Conservation (phyloP, 1,284 basidiomycete species). For the Ganoderma lingzhi region DNA sequence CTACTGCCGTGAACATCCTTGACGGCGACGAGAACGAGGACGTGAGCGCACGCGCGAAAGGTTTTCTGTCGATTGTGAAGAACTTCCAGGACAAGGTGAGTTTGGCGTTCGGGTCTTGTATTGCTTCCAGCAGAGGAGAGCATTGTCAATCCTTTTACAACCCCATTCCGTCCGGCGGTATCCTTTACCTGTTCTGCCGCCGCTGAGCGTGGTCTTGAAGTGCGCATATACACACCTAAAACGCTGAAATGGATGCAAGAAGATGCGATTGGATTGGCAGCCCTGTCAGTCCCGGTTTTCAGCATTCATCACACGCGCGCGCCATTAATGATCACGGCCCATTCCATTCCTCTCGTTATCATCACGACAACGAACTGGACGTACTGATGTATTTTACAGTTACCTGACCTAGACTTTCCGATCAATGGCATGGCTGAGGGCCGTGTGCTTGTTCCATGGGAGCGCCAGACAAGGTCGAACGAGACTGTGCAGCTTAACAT, state of each 20-base stretch:
- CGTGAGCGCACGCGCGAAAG: constrained; percentile 79
- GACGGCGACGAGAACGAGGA: constrained; percentile 70
- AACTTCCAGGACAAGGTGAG: constrained; percentile 74
- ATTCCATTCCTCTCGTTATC: neutral
- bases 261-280: no score
- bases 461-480: constrained; percentile 75
- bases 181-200: no score
- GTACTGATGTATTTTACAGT: constrained; percentile 48
- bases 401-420: constrained; percentile 92
- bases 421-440: constrained; percentile 94
- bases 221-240: no score
- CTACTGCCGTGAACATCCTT: constrained; percentile 68
- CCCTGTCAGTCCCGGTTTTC: no score
- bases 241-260: no score
- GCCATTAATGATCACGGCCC: neutral
- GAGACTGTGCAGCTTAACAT: constrained; percentile 64
- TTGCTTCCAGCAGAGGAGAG: neutral
- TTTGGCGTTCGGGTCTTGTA: constrained; percentile 14
- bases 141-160: no score
- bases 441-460: constrained; percentile 90
- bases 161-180: no score
- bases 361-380: neutral
- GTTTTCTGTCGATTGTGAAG: constrained; percentile 78
- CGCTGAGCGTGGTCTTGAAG: no score
- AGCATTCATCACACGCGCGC: neutral